Evolutionary conservation across 345 rosid species (phyloP), one percentile per base, ranked within the genome.

Genomic region (Cochlearia excelsa): DNA sequence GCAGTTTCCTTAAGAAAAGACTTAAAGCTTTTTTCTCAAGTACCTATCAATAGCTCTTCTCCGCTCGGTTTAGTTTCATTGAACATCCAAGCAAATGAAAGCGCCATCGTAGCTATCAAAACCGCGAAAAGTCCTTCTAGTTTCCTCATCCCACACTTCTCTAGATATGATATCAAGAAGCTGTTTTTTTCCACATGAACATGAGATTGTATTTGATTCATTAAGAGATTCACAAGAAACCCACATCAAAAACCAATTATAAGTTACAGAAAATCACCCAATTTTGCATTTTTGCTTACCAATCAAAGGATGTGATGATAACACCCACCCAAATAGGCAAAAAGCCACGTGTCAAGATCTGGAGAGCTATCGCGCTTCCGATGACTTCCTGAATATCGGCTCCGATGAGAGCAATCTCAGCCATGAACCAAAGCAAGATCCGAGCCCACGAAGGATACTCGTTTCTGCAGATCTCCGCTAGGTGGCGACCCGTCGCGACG

Each of bases 361-460:
- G 88, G 56, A 92, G 83, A 40, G 93, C 98, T 30, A 92, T 84
- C 1, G 95, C 98, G 39, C 95, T 86, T 26, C 97, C 98, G 29
- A 92, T 88, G 45, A 91, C 98, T 76, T 91, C 96, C 58, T 91
- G 98, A 45, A 91, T 88, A 57, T 91, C 98, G 42, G 98, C 98
- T 3, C 92, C 98, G 55, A 91, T 82, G 33, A 91, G 76, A 30
- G 98, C 88, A 61, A 91, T 72, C 83, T 92, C 98, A 27, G 96
- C 90, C 95, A 92, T 88, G 64, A 80, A 72, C 98, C 98, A 92
- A 58, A 86, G 78, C 64, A 80, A 60, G 31, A 75, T 60, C 30
- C 95, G 63, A 4, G 93, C 88, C 96, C 93, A 92, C 55, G 65
- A 70, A 3, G 90, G 93, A 11, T 92, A 86, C 82, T 86, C 93